Evolutionary conservation across 2,329 filamentous ascomycete genomes (phyloP), one percentile per base, ranked within the genome.

Genomic region (Colletotrichum sp.): DNA sequence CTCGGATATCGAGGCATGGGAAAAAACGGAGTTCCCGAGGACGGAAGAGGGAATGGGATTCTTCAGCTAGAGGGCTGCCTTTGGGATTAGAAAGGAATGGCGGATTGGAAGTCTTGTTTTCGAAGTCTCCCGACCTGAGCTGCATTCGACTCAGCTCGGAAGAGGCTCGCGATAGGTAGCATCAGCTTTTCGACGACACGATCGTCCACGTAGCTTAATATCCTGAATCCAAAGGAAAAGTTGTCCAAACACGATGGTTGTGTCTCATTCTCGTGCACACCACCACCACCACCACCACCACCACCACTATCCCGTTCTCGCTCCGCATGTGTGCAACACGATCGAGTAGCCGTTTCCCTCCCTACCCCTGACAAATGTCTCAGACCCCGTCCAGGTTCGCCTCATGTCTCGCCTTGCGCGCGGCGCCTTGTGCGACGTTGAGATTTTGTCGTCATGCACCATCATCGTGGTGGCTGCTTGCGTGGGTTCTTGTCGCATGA

Each of bases 181-280:
- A 69, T 59, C 44, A 66, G 74, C 59, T 69, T 49, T 55, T 34
- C 26, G 49, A 57, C 65, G 64, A 67, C 30, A 59, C 10, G 8
- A n/a, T 64, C 39, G 63, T 70, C 44, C 24, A 69, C 32, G 71
- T 76, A 74, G 71, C 65, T 74, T 76, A 76, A 74, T 76, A 76
- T 60, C 49, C 63, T 24, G 63, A 55, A 76, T 69, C 44, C 26
- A 74, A 74, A 73, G 34, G 28, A 63, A 49, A 65, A 71, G 15
- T 30, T 68, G 8, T 21, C 65, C 44, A 55, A 64, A 36, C 18
- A 57, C 18, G 8, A 63, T 34, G 28, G 9, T 3, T 24, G n/a
- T 30, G 55, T 21, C 57, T 68, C 10, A 16, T 15, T 30, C 16
- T 72, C 30, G 21, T n/a, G 26, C 30, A 36, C 55, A 24, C 18